phyloP scores from a whole-genome alignment of 2,329 filamentous ascomycete genomes.

The Diaporthe eres region DNA sequence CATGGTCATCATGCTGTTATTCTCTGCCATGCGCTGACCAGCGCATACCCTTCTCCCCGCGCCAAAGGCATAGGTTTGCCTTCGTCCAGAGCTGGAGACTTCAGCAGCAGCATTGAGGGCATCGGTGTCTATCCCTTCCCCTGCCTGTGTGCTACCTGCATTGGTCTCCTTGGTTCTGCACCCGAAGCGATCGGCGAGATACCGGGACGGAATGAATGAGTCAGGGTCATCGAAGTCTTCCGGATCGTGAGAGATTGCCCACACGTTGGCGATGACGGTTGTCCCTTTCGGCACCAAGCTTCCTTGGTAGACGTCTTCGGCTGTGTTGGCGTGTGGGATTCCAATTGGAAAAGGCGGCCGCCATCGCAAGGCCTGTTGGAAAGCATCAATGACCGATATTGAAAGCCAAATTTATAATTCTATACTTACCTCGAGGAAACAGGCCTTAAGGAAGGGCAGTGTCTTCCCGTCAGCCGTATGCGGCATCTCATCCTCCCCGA shows the following conservation, averaged over 20 bases:
- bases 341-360: conserved; percentile 40
- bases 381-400: not conserved
- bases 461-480: conserved; percentile 30
- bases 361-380: conserved; percentile 42
- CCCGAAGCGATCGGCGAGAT: conserved; percentile 40
- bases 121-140: not conserved
- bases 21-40: conserved; percentile 32
- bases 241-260: conserved; percentile 42
- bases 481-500: conserved; percentile 37
- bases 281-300: conserved; percentile 41
- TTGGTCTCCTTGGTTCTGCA: conserved; percentile 9
- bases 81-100: conserved; percentile 11
- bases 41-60: conserved; percentile 36
- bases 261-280: conserved; percentile 40
- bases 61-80: conserved; percentile 37
- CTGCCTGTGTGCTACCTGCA: not conserved
- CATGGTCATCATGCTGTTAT: conserved; percentile 34
- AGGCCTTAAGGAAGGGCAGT: conserved; percentile 44
- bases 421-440: conserved; percentile 39
- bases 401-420: too few species aligned
- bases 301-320: conserved; percentile 43
- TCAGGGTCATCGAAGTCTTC: conserved; percentile 42
- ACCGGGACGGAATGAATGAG: conserved; percentile 42
- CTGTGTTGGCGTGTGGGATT: conserved; percentile 40
- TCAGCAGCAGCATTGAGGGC: conserved; percentile 5